Conservation (phyloP, 2,329 filamentous ascomycete species). For the Exophiala spinifera region DNA sequence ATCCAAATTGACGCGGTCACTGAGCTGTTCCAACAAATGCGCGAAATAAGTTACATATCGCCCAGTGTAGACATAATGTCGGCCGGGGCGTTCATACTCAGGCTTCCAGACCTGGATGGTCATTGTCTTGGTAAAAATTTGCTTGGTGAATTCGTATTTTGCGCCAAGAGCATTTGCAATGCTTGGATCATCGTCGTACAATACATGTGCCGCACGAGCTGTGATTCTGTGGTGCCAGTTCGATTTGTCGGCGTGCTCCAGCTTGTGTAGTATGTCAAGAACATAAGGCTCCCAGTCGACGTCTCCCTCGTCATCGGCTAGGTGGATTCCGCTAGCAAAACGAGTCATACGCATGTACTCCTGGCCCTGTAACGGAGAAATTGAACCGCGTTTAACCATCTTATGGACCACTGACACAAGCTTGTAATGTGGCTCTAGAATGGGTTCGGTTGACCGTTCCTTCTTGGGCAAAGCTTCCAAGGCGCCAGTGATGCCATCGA, state of each 20-base stretch:
- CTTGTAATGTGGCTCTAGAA: constrained; percentile 91
- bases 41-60: constrained; percentile 83
- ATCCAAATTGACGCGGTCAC: constrained; percentile 74
- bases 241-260: constrained; percentile 74
- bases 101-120: constrained; percentile 93
- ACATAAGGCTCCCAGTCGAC: constrained; percentile 60
- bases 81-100: constrained; percentile 76
- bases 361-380: constrained; percentile 48
- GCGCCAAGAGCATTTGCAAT: constrained; percentile 57
- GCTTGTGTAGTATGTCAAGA: constrained; percentile 54
- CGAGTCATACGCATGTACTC: constrained; percentile 52
- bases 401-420: constrained; percentile 80
- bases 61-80: constrained; percentile 88
- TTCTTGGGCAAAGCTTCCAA: constrained; percentile 61
- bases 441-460: constrained; percentile 65
- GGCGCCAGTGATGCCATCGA: constrained; percentile 57
- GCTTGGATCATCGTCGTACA: constrained; percentile 56
- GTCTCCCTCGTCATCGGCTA: constrained; percentile 49
- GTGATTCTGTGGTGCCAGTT: constrained; percentile 96
- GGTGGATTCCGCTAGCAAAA: constrained; percentile 53
- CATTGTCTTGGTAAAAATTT: constrained; percentile 94
- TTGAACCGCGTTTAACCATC: constrained; percentile 57
- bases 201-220: constrained; percentile 59
- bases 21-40: constrained; percentile 67
- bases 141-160: constrained; percentile 74